Evolutionary conservation across 257 asterid species (phyloP).

Genomic region (Solanum pennellii): DNA sequence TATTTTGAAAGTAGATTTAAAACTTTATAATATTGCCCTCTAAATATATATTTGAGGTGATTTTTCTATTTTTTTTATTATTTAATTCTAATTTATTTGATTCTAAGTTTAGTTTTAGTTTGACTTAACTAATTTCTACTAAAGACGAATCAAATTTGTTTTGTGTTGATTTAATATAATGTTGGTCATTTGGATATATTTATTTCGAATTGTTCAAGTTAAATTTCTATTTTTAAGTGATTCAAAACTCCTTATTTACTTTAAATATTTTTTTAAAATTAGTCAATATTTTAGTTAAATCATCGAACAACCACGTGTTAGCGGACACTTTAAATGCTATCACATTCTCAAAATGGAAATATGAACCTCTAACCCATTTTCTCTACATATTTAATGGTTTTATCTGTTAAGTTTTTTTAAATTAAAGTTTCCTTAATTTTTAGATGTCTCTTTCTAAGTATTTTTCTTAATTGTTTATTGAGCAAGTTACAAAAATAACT

Average conservation of each 20-base stretch:
- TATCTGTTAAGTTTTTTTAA: no score
- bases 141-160: neutral
- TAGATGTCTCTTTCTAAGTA: neutral
- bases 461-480: neutral
- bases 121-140: neutral
- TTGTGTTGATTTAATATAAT: no score
- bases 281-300: neutral
- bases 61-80: no score
- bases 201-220: neutral
- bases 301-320: neutral
- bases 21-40: no score
- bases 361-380: neutral
- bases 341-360: neutral
- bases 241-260: neutral
- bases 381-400: neutral
- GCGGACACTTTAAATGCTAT: neutral
- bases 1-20: no score
- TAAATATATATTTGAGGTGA: no score
- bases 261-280: no score
- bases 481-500: no score
- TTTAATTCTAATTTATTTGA: no score
- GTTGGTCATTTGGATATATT: neutral
- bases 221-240: neutral
- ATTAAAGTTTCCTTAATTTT: neutral
- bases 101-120: neutral